Conservation (phyloP, 2,329 filamentous ascomycete species). For the Waltergamsia citrina region DNA sequence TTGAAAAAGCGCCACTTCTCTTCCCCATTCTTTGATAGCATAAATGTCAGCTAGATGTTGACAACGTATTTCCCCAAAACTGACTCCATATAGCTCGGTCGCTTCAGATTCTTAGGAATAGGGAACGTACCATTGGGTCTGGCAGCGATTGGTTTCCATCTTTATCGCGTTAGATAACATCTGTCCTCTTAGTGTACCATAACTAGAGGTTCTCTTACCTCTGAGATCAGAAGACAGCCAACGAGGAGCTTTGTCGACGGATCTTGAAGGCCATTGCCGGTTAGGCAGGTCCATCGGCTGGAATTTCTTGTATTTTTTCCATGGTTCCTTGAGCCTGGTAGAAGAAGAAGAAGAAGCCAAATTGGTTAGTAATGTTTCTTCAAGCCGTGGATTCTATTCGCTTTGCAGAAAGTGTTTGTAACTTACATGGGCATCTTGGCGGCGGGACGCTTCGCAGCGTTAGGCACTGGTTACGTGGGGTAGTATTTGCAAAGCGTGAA, state of each 20-base stretch:
- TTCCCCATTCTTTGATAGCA: constrained; percentile 69
- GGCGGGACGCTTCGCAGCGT: too few species aligned
- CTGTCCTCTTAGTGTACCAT: too few species aligned
- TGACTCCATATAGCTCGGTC: too few species aligned
- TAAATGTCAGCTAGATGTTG: too few species aligned
- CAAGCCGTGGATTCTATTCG: constrained; percentile 1
- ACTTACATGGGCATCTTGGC: constrained; percentile 7
- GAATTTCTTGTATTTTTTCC: constrained; percentile 67
- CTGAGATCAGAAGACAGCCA: constrained; percentile 64
- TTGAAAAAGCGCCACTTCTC: constrained; percentile 95
- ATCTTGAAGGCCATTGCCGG: constrained; percentile 76
- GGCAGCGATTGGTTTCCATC: constrained; percentile 93
- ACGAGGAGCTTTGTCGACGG: constrained; percentile 73
- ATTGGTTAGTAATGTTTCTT: constrained; percentile 4
- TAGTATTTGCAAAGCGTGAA: too few species aligned
- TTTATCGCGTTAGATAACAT: constrained; percentile 46
- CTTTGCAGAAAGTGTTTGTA: too few species aligned
- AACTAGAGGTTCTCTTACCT: too few species aligned
- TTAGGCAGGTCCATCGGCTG: constrained; percentile 46
- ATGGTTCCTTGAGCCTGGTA: constrained; percentile 62
- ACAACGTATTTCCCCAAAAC: too few species aligned
- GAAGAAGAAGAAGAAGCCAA: constrained; percentile 3
- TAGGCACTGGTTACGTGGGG: too few species aligned
- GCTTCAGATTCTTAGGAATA: background rate
- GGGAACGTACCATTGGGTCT: constrained; percentile 71